These are phyloP conservation scores for Solanum clarkiae DNA, from an alignment of 257 asterid genomes.

Conservation along the genomic window DNA sequence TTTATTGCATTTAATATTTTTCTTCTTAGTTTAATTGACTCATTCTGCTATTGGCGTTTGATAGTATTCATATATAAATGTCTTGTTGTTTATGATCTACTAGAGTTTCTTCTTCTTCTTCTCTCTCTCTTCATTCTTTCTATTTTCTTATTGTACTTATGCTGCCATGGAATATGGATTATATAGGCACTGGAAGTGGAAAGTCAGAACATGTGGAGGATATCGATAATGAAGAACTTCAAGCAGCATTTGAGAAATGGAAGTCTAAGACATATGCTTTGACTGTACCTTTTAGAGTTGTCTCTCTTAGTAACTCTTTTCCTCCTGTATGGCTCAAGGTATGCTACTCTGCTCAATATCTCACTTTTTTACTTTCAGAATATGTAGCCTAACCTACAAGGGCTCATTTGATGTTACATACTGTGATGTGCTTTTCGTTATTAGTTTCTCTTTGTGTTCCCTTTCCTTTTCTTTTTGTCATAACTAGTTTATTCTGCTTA, in stretches of 20 bases:
- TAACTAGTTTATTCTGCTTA: no score
- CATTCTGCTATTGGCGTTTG: background rate
- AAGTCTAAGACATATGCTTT: constrained; percentile 74
- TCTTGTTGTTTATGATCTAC: background rate
- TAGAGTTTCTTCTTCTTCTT: background rate
- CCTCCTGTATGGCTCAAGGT: constrained; percentile 89
- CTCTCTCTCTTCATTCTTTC: background rate
- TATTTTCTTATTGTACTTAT: background rate
- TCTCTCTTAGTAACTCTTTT: constrained; percentile 64
- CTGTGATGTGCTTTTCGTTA: no score
- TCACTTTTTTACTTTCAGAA: background rate
- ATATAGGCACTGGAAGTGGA: constrained; percentile 2
- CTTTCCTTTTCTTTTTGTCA: no score
- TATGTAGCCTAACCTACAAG: background rate
- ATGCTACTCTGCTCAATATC: background rate
- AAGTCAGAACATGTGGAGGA: constrained; percentile 20
- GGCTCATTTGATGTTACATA: no score
- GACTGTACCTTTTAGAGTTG: constrained; percentile 67
- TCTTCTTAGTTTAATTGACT: background rate
- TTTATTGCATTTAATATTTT: background rate
- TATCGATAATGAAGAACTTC: constrained; percentile 37
- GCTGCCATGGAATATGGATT: background rate
- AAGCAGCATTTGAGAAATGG: constrained; percentile 71
- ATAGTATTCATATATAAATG: background rate
- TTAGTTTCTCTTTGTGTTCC: no score